Base-by-base conservation (phyloP, 306 rosid genomes). In the Fragaria ananassa region DNA sequence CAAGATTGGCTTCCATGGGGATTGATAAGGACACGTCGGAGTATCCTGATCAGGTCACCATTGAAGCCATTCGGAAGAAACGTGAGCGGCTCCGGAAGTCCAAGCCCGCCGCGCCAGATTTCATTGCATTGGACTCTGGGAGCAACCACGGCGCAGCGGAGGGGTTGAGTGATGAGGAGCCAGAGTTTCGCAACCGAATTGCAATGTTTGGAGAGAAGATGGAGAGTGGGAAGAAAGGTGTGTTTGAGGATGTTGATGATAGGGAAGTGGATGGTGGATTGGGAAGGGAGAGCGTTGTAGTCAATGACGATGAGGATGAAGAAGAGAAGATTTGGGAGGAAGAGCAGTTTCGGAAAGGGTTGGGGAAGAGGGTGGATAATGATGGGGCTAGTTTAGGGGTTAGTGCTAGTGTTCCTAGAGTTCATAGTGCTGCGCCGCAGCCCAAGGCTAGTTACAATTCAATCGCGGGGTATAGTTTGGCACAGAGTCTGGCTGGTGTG, bases 301-400 rank as follows among this genome's bases (percentile, higher is more conserved):
- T 80, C 27, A 82, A 73, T 1, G 91, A 53, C 4, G 86, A 84
- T 5, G 87, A 91, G 6, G 97, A 91, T 0, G 98, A 95, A 58
- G 98, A 91, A 81, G 94, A 94, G 83, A 90, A 85, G 66, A 76
- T 90, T 84, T 95, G 98, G 98, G 98, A 95, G 79, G 96, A 90
- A 45, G 98, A 90, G 81, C 98, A 95, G 88, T 83, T 95, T 75
- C 85, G 97, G 82, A 95, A 95, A 87, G 98, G 96, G 4, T 74
- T 95, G 84, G 98, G 98, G 79, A 95, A 95, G 88, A 89, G 96
- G 78, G 85, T 86, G 89, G 98, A 92, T 14, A 47, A 4, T 81
- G 93, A 95, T 76, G 94, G 97, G 56, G 29, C 90, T 78, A 71
- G 75, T 68, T 39, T 67, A 14, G 83, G 97, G 83, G 95, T 70